Base-by-base conservation (phyloP, 1,284 basidiomycete genomes). In the Ganoderma lingzhi region DNA sequence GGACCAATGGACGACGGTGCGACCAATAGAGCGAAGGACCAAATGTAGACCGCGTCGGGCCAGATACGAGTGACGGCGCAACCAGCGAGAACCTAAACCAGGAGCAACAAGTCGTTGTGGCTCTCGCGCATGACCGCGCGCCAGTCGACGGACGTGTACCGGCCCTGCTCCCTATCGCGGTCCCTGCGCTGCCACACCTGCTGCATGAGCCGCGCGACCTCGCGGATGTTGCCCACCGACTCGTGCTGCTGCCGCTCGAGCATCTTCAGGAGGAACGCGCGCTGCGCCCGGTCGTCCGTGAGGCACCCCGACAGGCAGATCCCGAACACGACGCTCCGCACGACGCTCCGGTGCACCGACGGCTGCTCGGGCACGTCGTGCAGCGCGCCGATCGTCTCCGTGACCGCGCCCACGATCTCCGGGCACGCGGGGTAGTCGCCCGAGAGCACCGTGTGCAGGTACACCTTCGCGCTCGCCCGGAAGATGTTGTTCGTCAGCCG, bases 241-340 rank as follows among this genome's bases (percentile, higher is more conserved):
- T 87, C 86, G 8, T 78, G 78, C 58, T 84, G 83, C 73, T 90
- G 87, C 71, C 82, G 82, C 68, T 82, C 75, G 62, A 94, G 82
- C 63, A 87, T 81, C 17, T 76, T 75, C 44, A 82, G 72, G 41
- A 94, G 82, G 72, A 84, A 83, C 0, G 71, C 59, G 64, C 86
- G 84, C 72, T 89, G 83, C 2, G 69, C 69, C 9, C 51, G 63
- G 63, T 87, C 81, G 76, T 89, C 86, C 70, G 90, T 89, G 69
- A 94, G 84, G 75, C 87, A 89, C 1, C 92, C 93, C 70, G 87
- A 87, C 63, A 94, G 85, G 76, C 90, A 93, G 67, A 93, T 88
- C 62, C 87, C 87, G 74, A 94, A 94, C 72, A 95, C 91, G 12
- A 92, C 93, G 78, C 90, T 93, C 41, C 93, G 85, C 64, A 93